A percentile compares a stretch with the other conserved stretches of the same genome.
Evolutionary conservation across 768 basidiomycete genomes (phyloP).

Genomic region (Suillus fuscotomentosus): DNA sequence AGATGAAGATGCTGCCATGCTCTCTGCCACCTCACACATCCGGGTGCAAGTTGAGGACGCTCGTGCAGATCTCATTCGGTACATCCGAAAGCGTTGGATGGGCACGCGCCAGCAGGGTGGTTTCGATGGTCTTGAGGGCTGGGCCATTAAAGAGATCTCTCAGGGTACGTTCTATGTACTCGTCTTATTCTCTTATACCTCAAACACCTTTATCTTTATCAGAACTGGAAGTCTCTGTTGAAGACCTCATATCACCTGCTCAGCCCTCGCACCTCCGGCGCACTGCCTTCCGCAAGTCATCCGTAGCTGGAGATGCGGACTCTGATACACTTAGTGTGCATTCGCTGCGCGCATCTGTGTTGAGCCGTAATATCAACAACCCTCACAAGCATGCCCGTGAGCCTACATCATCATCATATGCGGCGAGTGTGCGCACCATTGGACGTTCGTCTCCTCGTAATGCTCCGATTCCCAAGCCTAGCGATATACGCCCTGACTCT

Average conservation of each 20-base stretch:
- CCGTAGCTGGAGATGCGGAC: slow-evolving; percentile 25
- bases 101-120: slow-evolving; percentile 72
- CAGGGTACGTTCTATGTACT: slow-evolving; percentile 22
- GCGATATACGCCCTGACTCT: slow-evolving; percentile 62
- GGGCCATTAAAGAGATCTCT: slow-evolving; percentile 84
- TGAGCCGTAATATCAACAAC: slow-evolving; percentile 31
- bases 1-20: slow-evolving; percentile 56
- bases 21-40: slow-evolving; percentile 68
- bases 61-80: slow-evolving; percentile 41
- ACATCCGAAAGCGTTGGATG: slow-evolving; percentile 80
- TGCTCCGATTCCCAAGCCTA: slow-evolving; percentile 21
- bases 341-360: slow-evolving; percentile 44
- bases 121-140: slow-evolving; percentile 79
- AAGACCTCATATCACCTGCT: slow-evolving; percentile 62
- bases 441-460: slow-evolving; percentile 24
- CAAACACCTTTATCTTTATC: slow-evolving; percentile 5
- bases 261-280: slow-evolving; percentile 22
- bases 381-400: slow-evolving; percentile 22
- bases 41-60: slow-evolving; percentile 74
- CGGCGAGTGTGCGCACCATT: slow-evolving; percentile 24
- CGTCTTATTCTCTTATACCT: neutral
- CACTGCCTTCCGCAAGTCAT: slow-evolving; percentile 10
- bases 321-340: slow-evolving; percentile 43
- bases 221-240: slow-evolving; percentile 81
- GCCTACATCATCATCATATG: slow-evolving; percentile 24